Base-by-base conservation (phyloP, 257 asterid genomes). In the Mitragyna speciosa region DNA sequence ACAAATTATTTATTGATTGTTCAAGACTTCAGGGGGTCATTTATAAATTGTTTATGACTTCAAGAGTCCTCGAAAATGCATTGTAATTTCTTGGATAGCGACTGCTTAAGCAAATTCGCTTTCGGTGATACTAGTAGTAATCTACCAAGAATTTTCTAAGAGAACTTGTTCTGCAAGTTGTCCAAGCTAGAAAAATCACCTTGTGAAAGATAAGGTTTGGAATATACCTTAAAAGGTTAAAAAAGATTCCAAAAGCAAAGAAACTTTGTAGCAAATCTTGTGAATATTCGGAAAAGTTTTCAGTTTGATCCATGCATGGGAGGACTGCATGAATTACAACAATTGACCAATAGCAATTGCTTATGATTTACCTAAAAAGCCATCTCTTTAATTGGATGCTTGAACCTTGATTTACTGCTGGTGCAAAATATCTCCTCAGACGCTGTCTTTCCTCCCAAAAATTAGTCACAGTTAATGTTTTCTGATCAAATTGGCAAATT, bases 111-210 rank as follows among this genome's bases (percentile, higher is more conserved):
- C 31, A 48, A 6, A 39, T 51, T 75, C 58, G 14, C 31, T 39
- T 19, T 28, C 31, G 49, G 39, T 68, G 24, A 45, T 41, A 66
- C 43, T 6, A 76, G 9, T 47, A 19, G 49, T 69, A 76, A 75
- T 15, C 71, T 81, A 48, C 78, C 77, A 16, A 5, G 84, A 26
- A 82, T 45, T 47, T 77, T 48, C 73, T 22, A 61, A 12, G n/a
- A 16, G 24, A n/a, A 33, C 4, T 54, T 76, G 66, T 51, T 30
- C 30, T 5, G 28, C 22, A 76, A 82, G 68, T 61, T 14, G 26
- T n/a, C 43, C 31, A 47, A 16, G 69, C 11, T 1, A 26, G 56
- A 63, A 64, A 64, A 80, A 65, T 24, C 10, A 41, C 28, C 45
- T 43, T n/a, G 24, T 9, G 30, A 69, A 61, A 3, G 73, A 76